Conservation (phyloP, 2,329 filamentous ascomycete genomes). For the Sporothrix schenckii region DNA sequence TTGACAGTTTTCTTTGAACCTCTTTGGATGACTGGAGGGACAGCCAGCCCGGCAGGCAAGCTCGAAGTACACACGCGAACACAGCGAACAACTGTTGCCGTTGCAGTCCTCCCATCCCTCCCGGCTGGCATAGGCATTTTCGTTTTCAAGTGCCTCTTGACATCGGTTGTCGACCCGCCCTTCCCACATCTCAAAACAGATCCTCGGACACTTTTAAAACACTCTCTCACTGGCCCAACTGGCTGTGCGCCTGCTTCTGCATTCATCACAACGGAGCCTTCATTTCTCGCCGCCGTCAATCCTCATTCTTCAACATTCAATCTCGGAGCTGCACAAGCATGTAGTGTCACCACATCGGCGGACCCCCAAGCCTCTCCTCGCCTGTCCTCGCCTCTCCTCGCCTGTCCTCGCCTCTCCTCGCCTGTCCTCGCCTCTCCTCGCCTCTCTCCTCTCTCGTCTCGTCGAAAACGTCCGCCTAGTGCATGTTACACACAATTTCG, state of each 20-base stretch:
- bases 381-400: not conserved
- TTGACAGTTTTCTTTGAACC: not conserved
- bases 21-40: not conserved
- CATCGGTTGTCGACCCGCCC: not conserved
- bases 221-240: not conserved
- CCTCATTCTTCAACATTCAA: not conserved
- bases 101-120: not conserved
- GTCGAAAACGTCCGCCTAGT: not conserved
- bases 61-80: not conserved
- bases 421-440: not conserved
- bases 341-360: conserved; percentile 29
- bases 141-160: not conserved
- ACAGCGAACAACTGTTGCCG: not conserved
- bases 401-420: not conserved
- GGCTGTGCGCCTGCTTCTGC: not conserved
- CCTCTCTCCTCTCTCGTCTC: not conserved
- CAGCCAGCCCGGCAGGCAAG: not conserved
- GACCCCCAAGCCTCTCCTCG: conserved; percentile 24
- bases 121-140: not conserved
- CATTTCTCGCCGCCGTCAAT: not conserved
- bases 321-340: not conserved
- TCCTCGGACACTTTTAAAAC: conserved; percentile 12
- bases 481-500: conserved; percentile 21
- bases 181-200: not conserved
- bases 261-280: not conserved